phyloP scores from a whole-genome alignment of 768 basidiomycete species.

The Russula earlei region DNA sequence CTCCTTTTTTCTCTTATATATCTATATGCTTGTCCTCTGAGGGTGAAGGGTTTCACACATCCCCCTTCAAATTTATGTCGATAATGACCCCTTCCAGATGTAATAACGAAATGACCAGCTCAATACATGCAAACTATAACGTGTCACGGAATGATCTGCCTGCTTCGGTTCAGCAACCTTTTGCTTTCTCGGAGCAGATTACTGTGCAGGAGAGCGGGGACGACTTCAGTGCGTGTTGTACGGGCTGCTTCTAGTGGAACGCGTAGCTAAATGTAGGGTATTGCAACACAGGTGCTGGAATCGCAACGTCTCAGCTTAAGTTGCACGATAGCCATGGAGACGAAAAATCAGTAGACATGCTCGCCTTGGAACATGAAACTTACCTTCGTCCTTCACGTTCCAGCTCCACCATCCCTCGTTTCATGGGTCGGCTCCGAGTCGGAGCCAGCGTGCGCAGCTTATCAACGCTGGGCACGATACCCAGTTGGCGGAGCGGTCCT shows the following conservation, averaged over 20 bases:
- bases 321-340: background rate
- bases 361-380: background rate
- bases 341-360: background rate
- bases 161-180: too few species aligned
- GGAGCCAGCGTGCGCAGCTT: background rate
- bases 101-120: background rate
- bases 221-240: background rate
- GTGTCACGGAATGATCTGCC: background rate
- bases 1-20: too few species aligned
- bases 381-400: background rate
- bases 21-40: too few species aligned
- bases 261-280: background rate
- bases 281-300: background rate
- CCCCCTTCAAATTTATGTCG: too few species aligned
- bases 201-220: too few species aligned
- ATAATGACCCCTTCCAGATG: too few species aligned
- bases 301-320: background rate
- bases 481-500: slow-evolving; percentile 4
- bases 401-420: background rate
- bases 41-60: too few species aligned
- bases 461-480: background rate
- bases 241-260: background rate
- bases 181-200: too few species aligned
- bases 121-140: background rate
- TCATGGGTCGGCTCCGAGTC: background rate